phyloP scores from a whole-genome alignment of 2,329 filamentous ascomycete species.

The Penicillium sp. region DNA sequence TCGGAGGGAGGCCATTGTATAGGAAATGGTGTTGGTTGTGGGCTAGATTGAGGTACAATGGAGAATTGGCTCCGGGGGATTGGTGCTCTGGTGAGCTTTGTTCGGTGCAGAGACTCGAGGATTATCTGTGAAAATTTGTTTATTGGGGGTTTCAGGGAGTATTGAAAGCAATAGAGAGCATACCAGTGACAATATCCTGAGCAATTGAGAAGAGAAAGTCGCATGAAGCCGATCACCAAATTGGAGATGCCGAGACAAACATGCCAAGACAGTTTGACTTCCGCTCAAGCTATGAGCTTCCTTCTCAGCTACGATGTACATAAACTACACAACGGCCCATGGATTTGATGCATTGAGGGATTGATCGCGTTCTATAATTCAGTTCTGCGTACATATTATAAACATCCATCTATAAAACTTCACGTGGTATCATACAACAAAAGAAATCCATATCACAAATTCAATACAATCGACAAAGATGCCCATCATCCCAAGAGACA shows the following conservation, averaged over 20 bases:
- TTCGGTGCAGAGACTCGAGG: not conserved
- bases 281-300: not conserved
- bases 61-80: not conserved
- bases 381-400: not conserved
- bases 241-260: conserved; percentile 17
- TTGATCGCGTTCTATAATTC: not conserved
- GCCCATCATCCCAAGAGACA: conserved; percentile 3
- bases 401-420: conserved; percentile 12
- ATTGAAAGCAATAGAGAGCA: not conserved
- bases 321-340: not conserved
- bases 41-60: not conserved
- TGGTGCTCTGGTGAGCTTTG: conserved; percentile 1
- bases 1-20: conserved; percentile 15
- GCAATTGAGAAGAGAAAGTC: conserved; percentile 12
- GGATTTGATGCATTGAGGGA: not conserved
- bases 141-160: not conserved
- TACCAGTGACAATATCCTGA: conserved; percentile 7
- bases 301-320: not conserved
- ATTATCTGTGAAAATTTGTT: not conserved
- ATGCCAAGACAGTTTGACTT: conserved; percentile 15
- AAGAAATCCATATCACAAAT: not conserved
- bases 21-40: not conserved
- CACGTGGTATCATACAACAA: conserved; percentile 20
- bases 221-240: conserved; percentile 15
- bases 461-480: not conserved